phyloP scores from a whole-genome alignment of 192 early-diverging fungal genomes.

The Gorgonomyces haynaldii region DNA sequence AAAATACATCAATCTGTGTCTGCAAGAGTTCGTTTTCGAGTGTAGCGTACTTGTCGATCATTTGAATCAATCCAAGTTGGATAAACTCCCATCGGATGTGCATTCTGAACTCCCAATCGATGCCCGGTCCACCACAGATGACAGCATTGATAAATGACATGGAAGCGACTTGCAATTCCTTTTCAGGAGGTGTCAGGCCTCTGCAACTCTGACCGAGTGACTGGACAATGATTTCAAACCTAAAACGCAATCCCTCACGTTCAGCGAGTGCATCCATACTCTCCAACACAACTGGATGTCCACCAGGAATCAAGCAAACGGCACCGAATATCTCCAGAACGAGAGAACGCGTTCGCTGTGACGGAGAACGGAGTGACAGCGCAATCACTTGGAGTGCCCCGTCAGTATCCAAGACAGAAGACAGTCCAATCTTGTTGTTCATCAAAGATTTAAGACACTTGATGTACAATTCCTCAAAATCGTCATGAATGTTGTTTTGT shows the following conservation, averaged over 20 bases:
- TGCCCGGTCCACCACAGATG: conserved; percentile 38
- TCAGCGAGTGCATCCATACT: conserved; percentile 30
- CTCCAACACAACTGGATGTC: conserved; percentile 34
- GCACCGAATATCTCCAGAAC: conserved; percentile 43
- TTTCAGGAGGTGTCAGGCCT: conserved; percentile 26
- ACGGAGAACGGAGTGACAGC: conserved; percentile 34
- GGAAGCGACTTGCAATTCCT: conserved; percentile 37
- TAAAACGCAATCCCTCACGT: conserved; percentile 16
- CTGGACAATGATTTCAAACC: conserved; percentile 35
- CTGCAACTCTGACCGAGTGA: conserved; percentile 30
- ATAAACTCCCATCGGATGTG: conserved; percentile 42
- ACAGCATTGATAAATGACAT: conserved; percentile 49
- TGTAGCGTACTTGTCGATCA: conserved; percentile 33
- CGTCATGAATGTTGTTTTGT: conserved; percentile 33
- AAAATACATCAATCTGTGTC: conserved; percentile 43
- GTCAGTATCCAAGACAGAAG: conserved; percentile 32
- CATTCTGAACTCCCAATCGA: conserved; percentile 36
- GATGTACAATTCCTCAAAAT: conserved; percentile 42
- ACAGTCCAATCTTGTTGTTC: conserved; percentile 48
- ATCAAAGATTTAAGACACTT: conserved; percentile 44
- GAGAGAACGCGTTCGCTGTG: conserved; percentile 25
- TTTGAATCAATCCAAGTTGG: conserved; percentile 28
- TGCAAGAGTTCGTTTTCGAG: conserved; percentile 41
- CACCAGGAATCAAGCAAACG: conserved; percentile 43
- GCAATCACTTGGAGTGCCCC: conserved; percentile 34